Evolutionary conservation across 371 early-diverging fungal genomes (phyloP).

Genomic region (Mucor plumbeus): DNA sequence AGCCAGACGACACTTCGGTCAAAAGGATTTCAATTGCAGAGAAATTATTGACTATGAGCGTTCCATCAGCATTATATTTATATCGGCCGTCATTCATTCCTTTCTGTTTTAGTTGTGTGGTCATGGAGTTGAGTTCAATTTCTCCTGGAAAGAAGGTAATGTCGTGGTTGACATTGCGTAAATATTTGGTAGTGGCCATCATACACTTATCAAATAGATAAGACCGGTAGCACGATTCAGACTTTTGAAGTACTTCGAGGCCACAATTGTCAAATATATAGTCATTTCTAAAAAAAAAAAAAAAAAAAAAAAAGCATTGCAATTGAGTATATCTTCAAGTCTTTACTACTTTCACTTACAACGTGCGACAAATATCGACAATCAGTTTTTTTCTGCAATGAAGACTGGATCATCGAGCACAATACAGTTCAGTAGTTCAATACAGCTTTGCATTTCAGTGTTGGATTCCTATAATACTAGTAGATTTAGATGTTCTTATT

Average conservation of each 20-base stretch:
- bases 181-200: conserved; percentile 29
- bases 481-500: too few relatives aligned
- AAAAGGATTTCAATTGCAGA: conserved; percentile 29
- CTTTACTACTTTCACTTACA: too few relatives aligned
- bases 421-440: too few relatives aligned
- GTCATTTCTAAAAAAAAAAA: conserved; percentile 28
- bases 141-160: conserved; percentile 36
- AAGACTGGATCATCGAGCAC: too few relatives aligned
- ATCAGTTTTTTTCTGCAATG: too few relatives aligned
- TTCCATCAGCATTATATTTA: conserved; percentile 33
- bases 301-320: too few relatives aligned
- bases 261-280: conserved; percentile 31
- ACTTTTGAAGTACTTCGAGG: conserved; percentile 21
- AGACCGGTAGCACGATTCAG: conserved; percentile 35
- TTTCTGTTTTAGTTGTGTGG: conserved; percentile 26
- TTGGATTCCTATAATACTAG: conserved; percentile 23
- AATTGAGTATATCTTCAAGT: too few relatives aligned
- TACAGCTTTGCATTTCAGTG: conserved; percentile 32
- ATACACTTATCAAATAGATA: conserved; percentile 32
- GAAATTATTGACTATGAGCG: conserved; percentile 21
- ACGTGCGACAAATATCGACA: too few relatives aligned
- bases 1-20: conserved; percentile 30
- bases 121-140: conserved; percentile 31
- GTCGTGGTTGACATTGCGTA: conserved; percentile 22
- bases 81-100: conserved; percentile 29